Evolutionary conservation across 495 filamentous ascomycete species (phyloP), one percentile per base, ranked within the genome.

Genomic region (Lasiosphaeriaceae sp.): DNA sequence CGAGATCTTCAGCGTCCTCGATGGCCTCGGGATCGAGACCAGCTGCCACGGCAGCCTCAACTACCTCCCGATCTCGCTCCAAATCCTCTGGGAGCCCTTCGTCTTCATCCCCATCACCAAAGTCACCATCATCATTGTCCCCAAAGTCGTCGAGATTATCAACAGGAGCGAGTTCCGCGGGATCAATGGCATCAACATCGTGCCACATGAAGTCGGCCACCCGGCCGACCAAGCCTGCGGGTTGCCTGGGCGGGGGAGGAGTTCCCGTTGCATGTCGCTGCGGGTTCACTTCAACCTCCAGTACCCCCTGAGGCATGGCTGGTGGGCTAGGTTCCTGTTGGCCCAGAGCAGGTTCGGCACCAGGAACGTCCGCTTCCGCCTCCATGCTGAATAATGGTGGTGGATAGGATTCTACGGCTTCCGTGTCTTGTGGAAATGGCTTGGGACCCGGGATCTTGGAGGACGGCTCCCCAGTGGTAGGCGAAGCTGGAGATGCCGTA

Each of bases 1-100:
- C 94, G n/a, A 99, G 83, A 63, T 99, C 94, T 71, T 99, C 94
- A 11, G 87, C 90, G 60, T 96, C 92, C 52, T 97, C 94, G 34
- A 79, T 70, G 14, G 75, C 76, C 52, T 80, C 77, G 12, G 71
- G 71, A 46, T 80, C 77, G 2, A 80, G 64, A 11, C 69, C 75
- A 7, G 74, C 72, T 19, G 66, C 73, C 6, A 63, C 70, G 5
- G 71, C 76, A n/a, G 70, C 73, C 47, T 74, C 74, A 11, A 66
- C 70, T 1, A 60, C 71, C 9, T 72, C 72, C 7, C 58, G 70
- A 3, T 71, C 67, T 1, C 58, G 62, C 17, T 68, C 70, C 16
- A 61, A 52, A 1, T 60, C 66, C 0, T 66, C 66, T 11, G 45
- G 61, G 20, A 59, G 37, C 12, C 55, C 64, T 0, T 54, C 59